Percentiles rank a stretch among this genome's conserved stretches.
These are phyloP conservation scores for Colletotrichum tofieldiae DNA, from an alignment of 2,329 filamentous ascomycete genomes.

Conservation along the genomic window DNA sequence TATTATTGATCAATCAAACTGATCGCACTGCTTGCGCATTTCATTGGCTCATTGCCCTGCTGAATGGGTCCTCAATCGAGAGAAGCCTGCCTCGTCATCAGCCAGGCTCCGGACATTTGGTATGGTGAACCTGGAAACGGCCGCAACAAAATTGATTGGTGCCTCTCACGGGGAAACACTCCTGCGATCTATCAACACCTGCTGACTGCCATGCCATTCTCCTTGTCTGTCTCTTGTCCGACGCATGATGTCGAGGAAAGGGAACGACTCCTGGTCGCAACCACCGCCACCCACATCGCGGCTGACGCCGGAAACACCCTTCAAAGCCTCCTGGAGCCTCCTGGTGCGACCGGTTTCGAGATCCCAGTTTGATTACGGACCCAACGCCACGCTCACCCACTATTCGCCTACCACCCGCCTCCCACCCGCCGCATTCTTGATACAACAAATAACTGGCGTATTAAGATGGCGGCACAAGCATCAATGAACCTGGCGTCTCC, in stretches of 20 bases:
- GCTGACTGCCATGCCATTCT: neutral
- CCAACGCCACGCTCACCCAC: constrained; percentile 4
- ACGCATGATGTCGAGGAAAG: neutral
- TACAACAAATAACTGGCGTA: constrained; percentile 11
- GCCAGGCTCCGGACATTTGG: neutral
- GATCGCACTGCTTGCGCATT: neutral
- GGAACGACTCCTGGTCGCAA: neutral
- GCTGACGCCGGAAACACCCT: constrained; percentile 23
- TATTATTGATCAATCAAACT: constrained; percentile 12
- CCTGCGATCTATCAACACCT: neutral
- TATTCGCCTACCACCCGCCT: neutral
- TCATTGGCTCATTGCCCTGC: constrained; percentile 7
- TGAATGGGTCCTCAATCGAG: neutral
- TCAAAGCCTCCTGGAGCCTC: constrained; percentile 15
- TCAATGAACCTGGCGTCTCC: neutral
- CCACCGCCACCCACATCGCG: neutral
- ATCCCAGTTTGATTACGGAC: constrained; percentile 12
- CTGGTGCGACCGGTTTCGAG: constrained; percentile 35
- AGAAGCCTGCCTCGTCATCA: constrained; percentile 10
- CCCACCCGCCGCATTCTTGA: neutral
- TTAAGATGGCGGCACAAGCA: constrained; percentile 7
- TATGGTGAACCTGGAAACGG: neutral
- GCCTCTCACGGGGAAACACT: neutral
- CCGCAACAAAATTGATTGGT: constrained; percentile 13
- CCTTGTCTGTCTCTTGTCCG: neutral